Evolutionary conservation across 2,329 filamentous ascomycete species (phyloP), one percentile per base, ranked within the genome.

Genomic region (Fonsecaea erecta): DNA sequence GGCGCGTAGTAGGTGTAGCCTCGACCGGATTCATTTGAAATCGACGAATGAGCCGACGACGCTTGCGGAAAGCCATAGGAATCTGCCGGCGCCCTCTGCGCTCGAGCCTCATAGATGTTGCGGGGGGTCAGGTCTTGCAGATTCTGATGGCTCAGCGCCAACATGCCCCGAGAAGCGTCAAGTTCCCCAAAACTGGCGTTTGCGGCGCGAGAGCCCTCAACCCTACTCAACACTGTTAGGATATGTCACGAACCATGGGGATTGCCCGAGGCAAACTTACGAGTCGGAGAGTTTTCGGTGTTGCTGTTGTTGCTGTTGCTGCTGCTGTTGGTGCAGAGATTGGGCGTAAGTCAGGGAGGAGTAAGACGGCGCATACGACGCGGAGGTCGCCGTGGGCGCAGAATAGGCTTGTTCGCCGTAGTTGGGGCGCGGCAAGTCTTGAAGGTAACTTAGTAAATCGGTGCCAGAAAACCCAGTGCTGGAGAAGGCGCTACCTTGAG

Each of bases 81-180:
- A 74, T 97, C 93, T 62, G 87, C 84, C 1, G 93, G 93, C 62
- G 87, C 88, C 69, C 92, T 85, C 64, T 86, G 85, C 63, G 81
- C 81, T 56, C 88, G 82, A 70, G 86, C 85, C 67, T 90, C 92
- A 75, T 97, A 97, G 73, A 97, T 92, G 75, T 94, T 95, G 68
- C 93, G 85, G 12, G 93, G 92, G 0, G 93, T 97, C 73, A 88
- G 79, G 73, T 97, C 93, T 80, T 70, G 68, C 2, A 73, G 34
- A 57, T 66, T 70, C 34, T 69, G 67, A 57, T 97, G 93, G 84
- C 92, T 96, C 85, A 98, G 91, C 40, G 93, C 92, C 28, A 97
- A 86, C 91, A 98, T 97, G 72, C 93, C 92, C 67, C 95, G 90
- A 76, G 93, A 93, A 26, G 93, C 93, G 77, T 97, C 94, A 63